Percentiles rank a stretch among this genome's conserved stretches.
phyloP scores from a whole-genome alignment of 1,284 basidiomycete species.

The Marasmius oreades region DNA sequence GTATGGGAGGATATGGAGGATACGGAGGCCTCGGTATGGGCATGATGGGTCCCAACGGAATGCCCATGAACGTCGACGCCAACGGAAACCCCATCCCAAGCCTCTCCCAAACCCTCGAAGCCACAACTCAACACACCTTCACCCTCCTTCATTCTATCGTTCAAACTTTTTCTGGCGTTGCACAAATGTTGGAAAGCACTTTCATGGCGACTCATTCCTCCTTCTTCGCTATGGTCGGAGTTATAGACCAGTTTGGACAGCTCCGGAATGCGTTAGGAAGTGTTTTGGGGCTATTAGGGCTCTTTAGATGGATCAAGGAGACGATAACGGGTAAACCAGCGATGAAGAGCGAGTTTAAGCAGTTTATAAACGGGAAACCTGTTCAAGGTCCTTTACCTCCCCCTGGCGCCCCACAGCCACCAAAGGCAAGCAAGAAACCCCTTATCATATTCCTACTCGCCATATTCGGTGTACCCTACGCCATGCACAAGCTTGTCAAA shows the following conservation, averaged over 20 bases:
- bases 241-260: constrained; percentile 92
- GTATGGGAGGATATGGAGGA: constrained; percentile 38
- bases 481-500: constrained; percentile 89
- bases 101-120: constrained; percentile 85
- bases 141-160: constrained; percentile 93
- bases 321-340: constrained; percentile 50
- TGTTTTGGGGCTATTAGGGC: constrained; percentile 89
- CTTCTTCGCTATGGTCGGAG: constrained; percentile 99
- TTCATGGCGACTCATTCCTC: constrained; percentile 99
- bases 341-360: constrained; percentile 60
- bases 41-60: constrained; percentile 44
- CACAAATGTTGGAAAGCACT: constrained; percentile 97
- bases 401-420: constrained; percentile 28
- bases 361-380: constrained; percentile 65
- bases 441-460: constrained; percentile 93
- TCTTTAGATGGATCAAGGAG: constrained; percentile 80
- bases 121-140: constrained; percentile 91
- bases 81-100: constrained; percentile 46
- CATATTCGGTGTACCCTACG: constrained; percentile 91
- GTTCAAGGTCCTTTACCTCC: constrained; percentile 50
- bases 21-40: constrained; percentile 22
- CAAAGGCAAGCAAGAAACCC: constrained; percentile 82
- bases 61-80: constrained; percentile 45
- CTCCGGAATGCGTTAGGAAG: constrained; percentile 92
- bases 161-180: constrained; percentile 92